phyloP scores from a whole-genome alignment of 371 early-diverging fungal species.

The Haplosporangium sp. region DNA sequence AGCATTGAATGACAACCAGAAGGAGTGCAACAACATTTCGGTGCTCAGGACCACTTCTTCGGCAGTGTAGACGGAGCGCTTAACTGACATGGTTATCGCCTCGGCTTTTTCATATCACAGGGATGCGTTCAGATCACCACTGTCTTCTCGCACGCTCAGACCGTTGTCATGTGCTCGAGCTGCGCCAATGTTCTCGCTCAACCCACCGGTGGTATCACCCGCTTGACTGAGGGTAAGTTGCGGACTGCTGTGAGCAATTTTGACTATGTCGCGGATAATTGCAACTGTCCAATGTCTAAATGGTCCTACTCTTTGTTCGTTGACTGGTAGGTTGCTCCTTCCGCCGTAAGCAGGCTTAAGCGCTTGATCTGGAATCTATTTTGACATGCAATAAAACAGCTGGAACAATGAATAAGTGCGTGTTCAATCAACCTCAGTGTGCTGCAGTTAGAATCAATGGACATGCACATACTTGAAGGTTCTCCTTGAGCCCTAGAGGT shows the following conservation, averaged over 20 bases:
- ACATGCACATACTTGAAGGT: too few relatives aligned
- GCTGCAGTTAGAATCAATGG: too few relatives aligned
- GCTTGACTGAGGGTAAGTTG: constrained; percentile 88
- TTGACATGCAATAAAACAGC: constrained; percentile 47
- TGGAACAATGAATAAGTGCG: constrained; percentile 24
- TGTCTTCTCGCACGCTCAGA: constrained; percentile 99
- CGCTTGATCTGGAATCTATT: constrained; percentile 26
- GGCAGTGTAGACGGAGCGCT: neutral
- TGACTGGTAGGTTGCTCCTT: constrained; percentile 53
- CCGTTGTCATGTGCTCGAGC: constrained; percentile 96
- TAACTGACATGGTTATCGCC: constrained; percentile 3
- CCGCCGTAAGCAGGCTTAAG: constrained; percentile 58
- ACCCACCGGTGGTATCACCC: constrained; percentile 99
- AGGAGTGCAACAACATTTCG: neutral
- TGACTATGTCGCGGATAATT: neutral
- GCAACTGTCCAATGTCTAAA: constrained; percentile 1
- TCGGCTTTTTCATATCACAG: constrained; percentile 11
- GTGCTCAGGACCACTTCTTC: neutral
- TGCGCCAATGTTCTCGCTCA: constrained; percentile 99
- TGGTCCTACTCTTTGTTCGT: neutral
- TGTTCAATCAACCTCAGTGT: neutral
- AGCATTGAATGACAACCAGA: too few relatives aligned
- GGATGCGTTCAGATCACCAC: constrained; percentile 98
- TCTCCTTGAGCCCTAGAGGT: too few relatives aligned
- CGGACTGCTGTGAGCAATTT: neutral